These are phyloP conservation scores for Stentor roeselii DNA, from an alignment of 73 alveolate genomes.

Conservation along the genomic window DNA sequence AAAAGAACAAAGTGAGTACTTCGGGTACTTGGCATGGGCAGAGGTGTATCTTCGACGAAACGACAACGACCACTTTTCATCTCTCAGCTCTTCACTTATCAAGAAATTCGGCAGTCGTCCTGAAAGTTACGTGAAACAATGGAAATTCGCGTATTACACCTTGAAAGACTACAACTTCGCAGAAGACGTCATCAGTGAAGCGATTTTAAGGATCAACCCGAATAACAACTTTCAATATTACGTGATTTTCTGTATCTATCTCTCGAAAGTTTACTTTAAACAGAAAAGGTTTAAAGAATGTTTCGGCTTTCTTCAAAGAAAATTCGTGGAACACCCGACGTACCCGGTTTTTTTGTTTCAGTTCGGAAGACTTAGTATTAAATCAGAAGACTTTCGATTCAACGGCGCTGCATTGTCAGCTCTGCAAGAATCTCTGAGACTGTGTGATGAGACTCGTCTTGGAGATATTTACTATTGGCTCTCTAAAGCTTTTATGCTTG, in stretches of 20 bases:
- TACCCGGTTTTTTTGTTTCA: conserved; percentile 7
- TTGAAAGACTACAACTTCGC: neutral
- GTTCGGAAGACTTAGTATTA: conserved; percentile 10
- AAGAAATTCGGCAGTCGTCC: neutral
- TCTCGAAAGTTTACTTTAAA: neutral
- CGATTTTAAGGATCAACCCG: neutral
- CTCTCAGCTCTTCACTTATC: neutral
- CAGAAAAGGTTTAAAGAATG: neutral
- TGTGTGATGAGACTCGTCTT: neutral
- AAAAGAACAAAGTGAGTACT: neutral
- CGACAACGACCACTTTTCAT: neutral
- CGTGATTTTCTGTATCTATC: neutral
- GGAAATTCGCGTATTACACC: neutral
- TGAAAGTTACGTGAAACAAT: neutral
- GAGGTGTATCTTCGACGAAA: neutral
- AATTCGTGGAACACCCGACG: conserved; percentile 8
- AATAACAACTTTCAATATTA: neutral
- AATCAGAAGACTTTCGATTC: conserved; percentile 5
- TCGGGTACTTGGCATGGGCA: conserved; percentile 11
- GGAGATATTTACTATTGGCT: conserved; percentile 16
- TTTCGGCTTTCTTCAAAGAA: neutral
- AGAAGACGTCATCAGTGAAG: conserved; percentile 11
- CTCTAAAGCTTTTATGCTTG: neutral
- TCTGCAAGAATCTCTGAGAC: neutral
- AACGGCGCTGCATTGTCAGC: conserved; percentile 24